Conservation (phyloP, 371 early-diverging fungal genomes). For the Cokeromyces recurvatus region DNA sequence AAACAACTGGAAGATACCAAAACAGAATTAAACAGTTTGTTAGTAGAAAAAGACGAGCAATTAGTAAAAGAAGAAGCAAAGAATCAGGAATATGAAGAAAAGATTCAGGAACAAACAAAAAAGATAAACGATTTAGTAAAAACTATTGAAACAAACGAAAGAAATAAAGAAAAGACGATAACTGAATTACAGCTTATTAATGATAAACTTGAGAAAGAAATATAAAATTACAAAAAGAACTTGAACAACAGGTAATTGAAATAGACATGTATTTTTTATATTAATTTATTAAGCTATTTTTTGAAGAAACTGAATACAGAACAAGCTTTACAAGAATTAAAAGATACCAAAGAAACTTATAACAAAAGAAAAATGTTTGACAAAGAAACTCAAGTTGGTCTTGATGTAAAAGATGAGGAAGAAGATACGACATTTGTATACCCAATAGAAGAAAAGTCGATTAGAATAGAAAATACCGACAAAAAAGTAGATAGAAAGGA, state of each 20-base stretch:
- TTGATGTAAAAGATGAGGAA: conserved; percentile 18
- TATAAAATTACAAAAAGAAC: conserved; percentile 5
- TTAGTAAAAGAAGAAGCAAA: neutral
- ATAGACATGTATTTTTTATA: neutral
- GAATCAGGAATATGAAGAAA: conserved; percentile 8
- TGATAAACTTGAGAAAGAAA: conserved; percentile 10
- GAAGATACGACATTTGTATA: conserved; percentile 40
- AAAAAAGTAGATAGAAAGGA: conserved; percentile 1
- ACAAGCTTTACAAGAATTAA: neutral
- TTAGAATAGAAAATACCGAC: neutral
- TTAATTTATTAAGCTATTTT: neutral
- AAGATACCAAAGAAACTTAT: neutral
- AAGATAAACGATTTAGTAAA: conserved; percentile 1
- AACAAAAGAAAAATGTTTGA: neutral
- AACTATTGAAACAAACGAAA: conserved; percentile 3
- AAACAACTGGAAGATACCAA: conserved; percentile 26
- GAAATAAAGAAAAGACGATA: neutral
- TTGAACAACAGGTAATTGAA: conserved; percentile 10
- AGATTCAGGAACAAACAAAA: conserved; percentile 2
- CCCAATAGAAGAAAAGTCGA: conserved; percentile 13
- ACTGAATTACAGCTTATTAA: conserved; percentile 5
- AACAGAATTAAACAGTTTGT: conserved; percentile 1
- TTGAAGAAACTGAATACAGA: neutral
- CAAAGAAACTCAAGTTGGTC: conserved; percentile 16
- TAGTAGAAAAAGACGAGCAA: neutral